Evolutionary conservation across 345 rosid genomes (phyloP), one percentile per base, ranked within the genome.

Genomic region (Streptanthus diversifolius): DNA sequence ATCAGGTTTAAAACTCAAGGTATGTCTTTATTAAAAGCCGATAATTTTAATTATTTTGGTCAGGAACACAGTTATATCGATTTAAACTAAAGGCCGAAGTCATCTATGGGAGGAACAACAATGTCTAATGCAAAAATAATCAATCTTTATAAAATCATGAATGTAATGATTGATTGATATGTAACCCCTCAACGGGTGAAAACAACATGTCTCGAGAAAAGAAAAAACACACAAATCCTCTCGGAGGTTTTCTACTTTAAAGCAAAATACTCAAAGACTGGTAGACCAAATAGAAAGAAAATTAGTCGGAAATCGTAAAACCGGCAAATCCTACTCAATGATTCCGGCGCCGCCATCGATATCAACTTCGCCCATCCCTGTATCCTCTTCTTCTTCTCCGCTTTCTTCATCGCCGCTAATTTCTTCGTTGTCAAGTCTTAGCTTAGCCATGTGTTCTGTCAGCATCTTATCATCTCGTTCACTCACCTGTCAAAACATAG

Each of bases 371-470:
- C 98, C 99, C 98, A 88, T 83, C 10, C 97, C 97, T 0, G 90
- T 90, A 71, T 92, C 98, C 74, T 95, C 99, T 76, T 95, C 99
- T 77, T 77, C 80, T 7, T 90, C 98, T 73, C 85, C 98, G 1
- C 97, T 92, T 47, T 92, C 97, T 81, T 95, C 99, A 74, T 90
- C 99, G 7, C 98, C 98, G 37, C 96, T 85, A 17, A 88, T 70
- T 81, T 92, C 99, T 78, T 91, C 98, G n/a, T 91, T 90, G 66
- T 86, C 93, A 14, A 77, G 74, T 14, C 82, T 56, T 70, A 95
- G 83, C 83, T 87, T 90, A 67, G 91, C 97, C 99, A 92, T 95
- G 83, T 90, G 96, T 78, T 95, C 99, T 3, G 97, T 92, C 10
- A 95, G 88, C 74, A 90, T 78, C 80, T 91, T 91, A 70, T 95